Evolutionary conservation across 2,329 filamentous ascomycete species (phyloP).

Genomic region (Colletotrichum sp.): DNA sequence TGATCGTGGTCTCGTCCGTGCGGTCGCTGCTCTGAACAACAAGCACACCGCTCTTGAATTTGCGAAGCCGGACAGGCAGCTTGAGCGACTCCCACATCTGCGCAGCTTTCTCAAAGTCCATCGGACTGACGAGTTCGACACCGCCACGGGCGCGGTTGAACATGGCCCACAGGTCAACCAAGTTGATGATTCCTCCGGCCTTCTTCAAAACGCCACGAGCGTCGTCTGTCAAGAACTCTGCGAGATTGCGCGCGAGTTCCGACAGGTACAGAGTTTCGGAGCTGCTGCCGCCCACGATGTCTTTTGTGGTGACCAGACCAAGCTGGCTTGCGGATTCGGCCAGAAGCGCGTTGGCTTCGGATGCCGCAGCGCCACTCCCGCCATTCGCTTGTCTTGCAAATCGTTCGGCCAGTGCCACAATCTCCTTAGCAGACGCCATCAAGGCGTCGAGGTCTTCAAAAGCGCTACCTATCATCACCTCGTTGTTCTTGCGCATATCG

Average conservation of each 20-base stretch:
- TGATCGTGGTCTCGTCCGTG: conserved; percentile 89
- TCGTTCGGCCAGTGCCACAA: conserved; percentile 89
- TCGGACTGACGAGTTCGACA: conserved; percentile 90
- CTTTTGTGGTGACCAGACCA: conserved; percentile 91
- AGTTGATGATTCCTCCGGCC: conserved; percentile 85
- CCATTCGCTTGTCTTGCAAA: conserved; percentile 74
- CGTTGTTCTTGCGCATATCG: conserved; percentile 89
- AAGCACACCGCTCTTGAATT: conserved; percentile 92
- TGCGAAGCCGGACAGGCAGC: conserved; percentile 83
- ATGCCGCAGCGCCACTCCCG: conserved; percentile 62
- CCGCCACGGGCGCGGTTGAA: conserved; percentile 94
- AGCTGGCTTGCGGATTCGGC: conserved; percentile 85
- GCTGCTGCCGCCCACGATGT: conserved; percentile 79
- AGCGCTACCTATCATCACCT: conserved; percentile 87
- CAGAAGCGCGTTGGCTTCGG: conserved; percentile 76
- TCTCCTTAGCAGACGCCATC: conserved; percentile 97
- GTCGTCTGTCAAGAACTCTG: conserved; percentile 90
- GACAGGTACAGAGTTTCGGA: conserved; percentile 88
- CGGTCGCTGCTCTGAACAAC: conserved; percentile 89
- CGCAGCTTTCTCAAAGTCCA: conserved; percentile 90
- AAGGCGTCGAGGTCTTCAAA: conserved; percentile 96
- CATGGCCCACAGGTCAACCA: conserved; percentile 91
- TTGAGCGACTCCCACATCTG: conserved; percentile 86
- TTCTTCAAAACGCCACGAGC: conserved; percentile 76
- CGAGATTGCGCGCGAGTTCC: conserved; percentile 82